Evolutionary conservation across 2,329 filamentous ascomycete genomes (phyloP).

Genomic region (Aspergillus amoenus): DNA sequence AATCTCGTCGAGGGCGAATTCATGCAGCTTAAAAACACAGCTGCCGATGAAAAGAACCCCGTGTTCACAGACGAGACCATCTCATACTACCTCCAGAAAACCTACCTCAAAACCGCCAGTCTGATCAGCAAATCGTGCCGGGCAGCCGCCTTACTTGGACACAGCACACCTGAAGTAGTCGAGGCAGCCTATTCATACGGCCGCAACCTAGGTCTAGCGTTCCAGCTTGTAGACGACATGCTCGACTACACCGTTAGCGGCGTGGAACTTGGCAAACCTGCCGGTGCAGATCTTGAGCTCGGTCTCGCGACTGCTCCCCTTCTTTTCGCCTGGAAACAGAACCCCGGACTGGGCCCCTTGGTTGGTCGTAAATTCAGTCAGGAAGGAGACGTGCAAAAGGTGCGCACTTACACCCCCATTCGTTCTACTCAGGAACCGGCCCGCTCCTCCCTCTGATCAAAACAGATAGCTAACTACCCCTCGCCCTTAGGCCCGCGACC

Average conservation of each 20-base stretch:
- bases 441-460: background rate
- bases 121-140: conserved; percentile 96
- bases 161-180: conserved; percentile 72
- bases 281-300: conserved; percentile 88
- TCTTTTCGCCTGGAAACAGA: conserved; percentile 92
- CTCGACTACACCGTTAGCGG: conserved; percentile 90
- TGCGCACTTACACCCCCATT: conserved; percentile 49
- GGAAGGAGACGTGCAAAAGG: conserved; percentile 80
- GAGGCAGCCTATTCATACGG: conserved; percentile 92
- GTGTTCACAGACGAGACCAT: conserved; percentile 85
- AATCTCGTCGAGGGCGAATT: conserved; percentile 98
- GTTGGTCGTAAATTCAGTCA: conserved; percentile 87
- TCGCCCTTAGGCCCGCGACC: conserved; percentile 69
- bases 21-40: conserved; percentile 98
- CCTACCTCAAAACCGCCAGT: conserved; percentile 93
- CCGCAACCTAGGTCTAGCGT: conserved; percentile 88
- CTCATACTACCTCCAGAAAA: conserved; percentile 95
- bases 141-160: conserved; percentile 81
- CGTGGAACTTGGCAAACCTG: conserved; percentile 86
- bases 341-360: conserved; percentile 77
- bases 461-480: conserved; percentile 12
- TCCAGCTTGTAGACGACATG: conserved; percentile 97
- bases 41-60: conserved; percentile 79
- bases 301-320: conserved; percentile 91
- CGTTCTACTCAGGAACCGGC: background rate